Evolutionary conservation across 257 asterid genomes (phyloP).

Genomic region (Petunia secreta): DNA sequence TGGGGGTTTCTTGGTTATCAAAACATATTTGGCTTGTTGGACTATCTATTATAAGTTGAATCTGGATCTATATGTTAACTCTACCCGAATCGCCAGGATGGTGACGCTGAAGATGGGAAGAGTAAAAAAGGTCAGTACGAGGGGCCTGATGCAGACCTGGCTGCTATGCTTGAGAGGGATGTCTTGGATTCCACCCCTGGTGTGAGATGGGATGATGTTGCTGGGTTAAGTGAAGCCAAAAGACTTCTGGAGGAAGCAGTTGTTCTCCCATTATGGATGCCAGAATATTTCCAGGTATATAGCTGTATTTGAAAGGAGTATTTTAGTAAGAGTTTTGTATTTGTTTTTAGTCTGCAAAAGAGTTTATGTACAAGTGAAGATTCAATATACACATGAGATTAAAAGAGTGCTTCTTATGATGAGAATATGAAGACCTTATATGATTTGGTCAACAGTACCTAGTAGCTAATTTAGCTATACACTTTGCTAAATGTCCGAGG

Average conservation of each 20-base stretch:
- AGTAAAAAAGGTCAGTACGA: slow-evolving; percentile 80
- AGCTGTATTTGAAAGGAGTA: slow-evolving; percentile 28
- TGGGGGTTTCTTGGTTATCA: too few relatives aligned
- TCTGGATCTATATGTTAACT: slow-evolving; percentile 8
- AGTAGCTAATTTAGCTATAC: not conserved
- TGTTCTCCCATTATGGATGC: slow-evolving; percentile 99
- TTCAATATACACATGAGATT: not conserved
- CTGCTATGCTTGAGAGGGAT: slow-evolving; percentile 99
- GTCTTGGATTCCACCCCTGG: slow-evolving; percentile 93
- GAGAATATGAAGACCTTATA: not conserved
- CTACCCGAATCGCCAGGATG: slow-evolving; percentile 52
- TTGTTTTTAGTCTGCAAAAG: not conserved
- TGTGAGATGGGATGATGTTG: slow-evolving; percentile 99
- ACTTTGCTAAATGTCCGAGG: not conserved
- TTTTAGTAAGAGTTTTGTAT: not conserved
- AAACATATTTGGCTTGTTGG: not conserved
- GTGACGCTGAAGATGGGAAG: slow-evolving; percentile 90
- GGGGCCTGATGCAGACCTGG: slow-evolving; percentile 98
- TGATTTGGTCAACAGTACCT: slow-evolving; percentile 8
- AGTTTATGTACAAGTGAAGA: slow-evolving; percentile 19
- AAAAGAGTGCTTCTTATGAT: not conserved
- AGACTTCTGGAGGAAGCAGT: slow-evolving; percentile 99
- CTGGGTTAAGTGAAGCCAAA: slow-evolving; percentile 96
- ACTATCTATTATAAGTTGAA: not conserved
- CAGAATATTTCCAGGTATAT: slow-evolving; percentile 96